phyloP scores from a whole-genome alignment of 2,329 filamentous ascomycete species.

The Aspergillus thermomutatus region DNA sequence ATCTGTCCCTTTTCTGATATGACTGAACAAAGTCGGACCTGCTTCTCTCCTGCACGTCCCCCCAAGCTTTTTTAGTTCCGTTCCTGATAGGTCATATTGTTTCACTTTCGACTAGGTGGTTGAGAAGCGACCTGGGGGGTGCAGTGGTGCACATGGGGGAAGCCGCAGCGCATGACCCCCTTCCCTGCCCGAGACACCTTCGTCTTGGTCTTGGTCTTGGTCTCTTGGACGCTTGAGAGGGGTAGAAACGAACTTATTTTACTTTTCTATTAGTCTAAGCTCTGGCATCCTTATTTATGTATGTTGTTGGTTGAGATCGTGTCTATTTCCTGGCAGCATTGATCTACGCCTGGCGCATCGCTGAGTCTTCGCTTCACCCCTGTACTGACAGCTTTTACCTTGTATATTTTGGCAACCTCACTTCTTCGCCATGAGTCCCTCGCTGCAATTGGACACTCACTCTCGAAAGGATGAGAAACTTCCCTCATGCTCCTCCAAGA shows the following conservation, averaged over 20 bases:
- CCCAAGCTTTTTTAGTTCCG: too few relatives aligned
- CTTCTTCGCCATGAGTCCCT: background rate
- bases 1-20: background rate
- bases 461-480: background rate
- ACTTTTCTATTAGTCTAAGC: background rate
- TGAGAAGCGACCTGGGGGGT: too few relatives aligned
- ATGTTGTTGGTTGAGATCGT: too few relatives aligned
- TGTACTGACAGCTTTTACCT: background rate
- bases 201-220: background rate
- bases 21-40: too few relatives aligned
- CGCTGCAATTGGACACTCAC: background rate
- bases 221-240: background rate
- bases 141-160: background rate
- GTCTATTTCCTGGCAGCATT: too few relatives aligned
- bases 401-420: background rate
- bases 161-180: background rate
- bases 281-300: too few relatives aligned
- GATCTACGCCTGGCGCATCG: too few relatives aligned
- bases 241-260: background rate
- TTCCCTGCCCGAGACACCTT: background rate
- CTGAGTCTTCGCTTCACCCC: too few relatives aligned
- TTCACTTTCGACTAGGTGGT: background rate
- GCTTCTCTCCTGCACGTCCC: too few relatives aligned
- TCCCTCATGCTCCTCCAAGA: background rate
- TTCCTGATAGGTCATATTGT: background rate